These are phyloP conservation scores for Cutaneotrichosporon dermatis DNA, from an alignment of 1,284 basidiomycete genomes.

Conservation along the genomic window DNA sequence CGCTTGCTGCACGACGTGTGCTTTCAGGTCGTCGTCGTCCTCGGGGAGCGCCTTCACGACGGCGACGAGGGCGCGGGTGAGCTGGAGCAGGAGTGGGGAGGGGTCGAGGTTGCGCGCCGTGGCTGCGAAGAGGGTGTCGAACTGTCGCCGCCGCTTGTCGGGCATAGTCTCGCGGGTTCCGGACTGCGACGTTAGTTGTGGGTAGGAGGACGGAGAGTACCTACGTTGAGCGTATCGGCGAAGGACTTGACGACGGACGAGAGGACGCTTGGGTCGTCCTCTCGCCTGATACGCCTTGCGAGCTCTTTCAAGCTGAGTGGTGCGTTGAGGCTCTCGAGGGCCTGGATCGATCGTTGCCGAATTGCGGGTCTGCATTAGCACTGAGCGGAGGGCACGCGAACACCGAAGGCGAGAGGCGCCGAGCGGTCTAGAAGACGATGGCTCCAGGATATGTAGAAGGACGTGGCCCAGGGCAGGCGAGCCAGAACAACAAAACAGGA, in stretches of 20 bases:
- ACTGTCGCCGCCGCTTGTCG: constrained; percentile 7
- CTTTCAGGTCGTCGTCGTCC: background rate
- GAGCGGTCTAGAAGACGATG: too few species aligned
- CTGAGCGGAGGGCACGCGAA: too few species aligned
- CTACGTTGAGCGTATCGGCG: constrained; percentile 19
- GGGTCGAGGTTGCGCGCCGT: constrained; percentile 8
- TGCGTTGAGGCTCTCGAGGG: constrained; percentile 23
- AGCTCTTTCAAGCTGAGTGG: constrained; percentile 7
- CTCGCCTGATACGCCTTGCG: constrained; percentile 16
- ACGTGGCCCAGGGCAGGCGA: too few species aligned
- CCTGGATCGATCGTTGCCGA: constrained; percentile 30
- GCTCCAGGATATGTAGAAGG: too few species aligned
- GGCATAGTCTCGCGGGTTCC: constrained; percentile 8
- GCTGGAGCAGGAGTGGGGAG: constrained; percentile 5
- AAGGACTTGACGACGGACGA: constrained; percentile 21
- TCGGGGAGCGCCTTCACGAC: constrained; percentile 5
- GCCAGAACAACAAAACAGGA: too few species aligned
- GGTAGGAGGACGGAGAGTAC: background rate
- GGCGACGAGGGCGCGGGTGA: constrained; percentile 2
- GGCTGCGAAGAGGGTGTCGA: constrained; percentile 11
- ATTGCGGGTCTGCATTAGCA: constrained; percentile 23
- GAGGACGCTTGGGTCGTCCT: constrained; percentile 20
- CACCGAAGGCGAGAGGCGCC: too few species aligned
- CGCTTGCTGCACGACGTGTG: background rate
- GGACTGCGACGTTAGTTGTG: background rate